Evolutionary conservation across 257 asterid species (phyloP), one percentile per base, ranked within the genome.

Genomic region (Lantana camara): DNA sequence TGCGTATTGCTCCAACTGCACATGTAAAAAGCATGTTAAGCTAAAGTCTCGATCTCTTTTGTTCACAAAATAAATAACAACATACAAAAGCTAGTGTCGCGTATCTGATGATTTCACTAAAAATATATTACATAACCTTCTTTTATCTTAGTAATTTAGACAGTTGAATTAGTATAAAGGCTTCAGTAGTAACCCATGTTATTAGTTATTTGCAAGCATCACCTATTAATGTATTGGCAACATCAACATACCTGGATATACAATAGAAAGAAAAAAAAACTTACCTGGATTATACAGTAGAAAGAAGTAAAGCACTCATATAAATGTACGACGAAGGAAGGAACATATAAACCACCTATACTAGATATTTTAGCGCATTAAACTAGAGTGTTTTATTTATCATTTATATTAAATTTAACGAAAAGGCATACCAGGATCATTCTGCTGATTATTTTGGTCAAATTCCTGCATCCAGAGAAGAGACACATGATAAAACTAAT

Each of bases 1-100:
- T 70, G 63, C 95, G 87, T 71, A 90, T 67, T 56, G 75, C 82
- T 66, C 79, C 92, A 75, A 27, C 99, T 89, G 92, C 70, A 77
- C 52, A 68, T 55, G 53, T 41, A 60, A 60, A 60, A 58, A 67
- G 20, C 50, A 61, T 22, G 16, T 37, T 56, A 54, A 58, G 50
- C 55, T 60, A 71, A 68, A 50, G 22, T 55, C 49, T 20, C 32
- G 30, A 54, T 29, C 27, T 50, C n/a, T 19, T 20, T 35, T 9
- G n/a, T 49, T 51, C 59, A 27, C 5, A 52, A 65, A 53, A 45
- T 52, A 32, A 41, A 69, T 69, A 21, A 29, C 40, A 56, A 34
- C 21, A 24, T 27, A 29, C 60, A 47, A 35, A 63, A 55, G 21
- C n/a, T n/a, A n/a, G n/a, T n/a, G n/a, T n/a, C n/a, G n/a, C n/a